A percentile compares a stretch with the other conserved stretches of the same genome.
Conservation (phyloP, 2,329 filamentous ascomycete species). For the Teratosphaeria destructans region DNA sequence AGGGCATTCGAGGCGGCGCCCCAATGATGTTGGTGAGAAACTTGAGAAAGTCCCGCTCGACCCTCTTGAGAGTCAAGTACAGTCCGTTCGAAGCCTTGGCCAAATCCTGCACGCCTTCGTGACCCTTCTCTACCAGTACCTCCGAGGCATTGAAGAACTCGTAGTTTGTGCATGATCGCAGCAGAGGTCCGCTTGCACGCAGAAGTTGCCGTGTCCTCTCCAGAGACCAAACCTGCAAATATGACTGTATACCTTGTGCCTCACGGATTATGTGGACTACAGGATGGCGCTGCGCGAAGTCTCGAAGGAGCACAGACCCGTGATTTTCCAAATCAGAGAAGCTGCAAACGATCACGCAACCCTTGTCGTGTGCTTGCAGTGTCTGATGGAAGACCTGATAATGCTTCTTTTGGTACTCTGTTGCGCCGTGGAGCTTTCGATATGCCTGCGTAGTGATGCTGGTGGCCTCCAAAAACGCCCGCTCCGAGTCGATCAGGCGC, state of each 20-base stretch:
- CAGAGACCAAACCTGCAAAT: constrained; percentile 45
- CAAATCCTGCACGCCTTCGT: constrained; percentile 21
- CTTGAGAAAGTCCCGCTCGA: constrained; percentile 59
- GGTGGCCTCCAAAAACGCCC: constrained; percentile 54
- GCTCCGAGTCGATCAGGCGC: constrained; percentile 59
- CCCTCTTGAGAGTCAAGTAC: constrained; percentile 56
- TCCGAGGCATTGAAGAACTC: constrained; percentile 70
- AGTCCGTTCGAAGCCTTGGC: constrained; percentile 33
- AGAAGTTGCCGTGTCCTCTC: constrained; percentile 50
- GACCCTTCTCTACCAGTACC: constrained; percentile 3
- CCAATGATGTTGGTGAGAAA: constrained; percentile 54
- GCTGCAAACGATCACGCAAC: constrained; percentile 61
- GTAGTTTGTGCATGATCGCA: constrained; percentile 58
- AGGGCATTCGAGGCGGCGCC: constrained; percentile 41
- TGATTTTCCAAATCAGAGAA: constrained; percentile 57
- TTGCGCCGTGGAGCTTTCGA: constrained; percentile 51
- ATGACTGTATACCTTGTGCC: constrained; percentile 51
- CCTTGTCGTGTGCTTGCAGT: constrained; percentile 47
- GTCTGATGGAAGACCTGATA: constrained; percentile 51
- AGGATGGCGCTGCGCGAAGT: constrained; percentile 55
- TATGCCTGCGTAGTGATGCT: constrained; percentile 53
- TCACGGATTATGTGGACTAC: constrained; percentile 63
- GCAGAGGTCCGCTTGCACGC: constrained; percentile 46
- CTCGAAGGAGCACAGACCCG: constrained; percentile 49
- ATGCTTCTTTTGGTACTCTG: constrained; percentile 54